These are phyloP conservation scores for Nakazawaea molendinolei DNA, from an alignment of 805 yeast genomes.

Conservation along the genomic window DNA sequence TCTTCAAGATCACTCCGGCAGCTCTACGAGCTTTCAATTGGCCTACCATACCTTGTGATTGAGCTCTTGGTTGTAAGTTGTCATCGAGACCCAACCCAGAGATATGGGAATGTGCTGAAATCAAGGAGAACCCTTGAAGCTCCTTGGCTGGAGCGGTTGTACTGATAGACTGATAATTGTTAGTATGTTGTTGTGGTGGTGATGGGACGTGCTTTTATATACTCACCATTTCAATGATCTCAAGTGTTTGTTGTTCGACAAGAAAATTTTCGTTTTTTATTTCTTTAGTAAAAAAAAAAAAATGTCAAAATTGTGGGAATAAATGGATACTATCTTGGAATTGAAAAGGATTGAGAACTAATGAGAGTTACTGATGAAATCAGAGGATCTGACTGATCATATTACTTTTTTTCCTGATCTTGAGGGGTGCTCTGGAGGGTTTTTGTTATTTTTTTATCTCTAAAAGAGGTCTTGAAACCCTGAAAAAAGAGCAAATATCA, in stretches of 20 bases:
- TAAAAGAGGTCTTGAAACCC: too few species aligned
- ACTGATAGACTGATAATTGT: conserved; percentile 15
- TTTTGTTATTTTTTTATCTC: too few species aligned
- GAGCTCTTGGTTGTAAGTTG: conserved; percentile 71
- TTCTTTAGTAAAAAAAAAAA: too few species aligned
- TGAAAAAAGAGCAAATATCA: too few species aligned
- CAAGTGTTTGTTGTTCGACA: neutral
- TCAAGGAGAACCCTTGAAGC: conserved; percentile 29
- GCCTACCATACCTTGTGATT: conserved; percentile 95
- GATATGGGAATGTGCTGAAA: conserved; percentile 98
- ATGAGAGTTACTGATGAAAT: too few species aligned
- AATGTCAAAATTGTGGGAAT: too few species aligned
- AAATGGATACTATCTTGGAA: too few species aligned
- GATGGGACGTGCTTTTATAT: neutral
- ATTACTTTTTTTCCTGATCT: too few species aligned
- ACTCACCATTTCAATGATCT: conserved; percentile 1
- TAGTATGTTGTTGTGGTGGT: neutral
- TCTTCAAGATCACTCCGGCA: conserved; percentile 87
- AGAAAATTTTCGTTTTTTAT: conserved; percentile 4
- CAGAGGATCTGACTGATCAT: too few species aligned
- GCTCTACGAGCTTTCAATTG: conserved; percentile 93
- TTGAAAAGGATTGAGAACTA: too few species aligned
- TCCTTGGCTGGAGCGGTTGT: conserved; percentile 11
- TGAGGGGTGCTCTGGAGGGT: too few species aligned
- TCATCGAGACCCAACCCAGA: conserved; percentile 96